These are phyloP conservation scores for Theobroma cacao DNA, from an alignment of 345 rosid genomes.

Conservation along the genomic window DNA sequence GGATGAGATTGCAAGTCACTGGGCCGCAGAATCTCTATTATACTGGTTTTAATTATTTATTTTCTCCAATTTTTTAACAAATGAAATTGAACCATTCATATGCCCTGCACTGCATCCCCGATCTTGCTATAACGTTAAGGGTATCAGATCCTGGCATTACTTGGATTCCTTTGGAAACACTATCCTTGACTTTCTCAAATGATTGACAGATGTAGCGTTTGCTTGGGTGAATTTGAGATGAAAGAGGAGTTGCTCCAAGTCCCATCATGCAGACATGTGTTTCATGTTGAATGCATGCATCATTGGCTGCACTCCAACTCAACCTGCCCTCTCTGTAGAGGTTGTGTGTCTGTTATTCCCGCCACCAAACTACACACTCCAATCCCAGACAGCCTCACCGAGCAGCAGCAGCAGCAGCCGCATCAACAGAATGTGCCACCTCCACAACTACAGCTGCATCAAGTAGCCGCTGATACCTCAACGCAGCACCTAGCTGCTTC, in stretches of 20 bases:
- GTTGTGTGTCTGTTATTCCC: slow-evolving; percentile 38
- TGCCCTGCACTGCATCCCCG: too few relatives aligned
- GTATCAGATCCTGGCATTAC: too few relatives aligned
- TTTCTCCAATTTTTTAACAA: too few relatives aligned
- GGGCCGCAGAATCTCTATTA: too few relatives aligned
- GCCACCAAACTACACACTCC: slow-evolving; percentile 19
- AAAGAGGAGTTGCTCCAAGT: slow-evolving; percentile 81
- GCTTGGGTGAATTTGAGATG: slow-evolving; percentile 88
- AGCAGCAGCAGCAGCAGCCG: too few relatives aligned
- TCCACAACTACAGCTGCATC: not conserved
- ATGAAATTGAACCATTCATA: too few relatives aligned
- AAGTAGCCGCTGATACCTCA: too few relatives aligned
- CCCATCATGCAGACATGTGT: slow-evolving; percentile 85
- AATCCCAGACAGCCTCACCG: not conserved
- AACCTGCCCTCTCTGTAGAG: slow-evolving; percentile 92
- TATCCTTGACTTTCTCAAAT: too few relatives aligned
- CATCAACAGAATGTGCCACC: not conserved
- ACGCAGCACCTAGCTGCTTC: not conserved
- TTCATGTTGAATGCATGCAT: slow-evolving; percentile 80
- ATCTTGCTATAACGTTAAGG: too few relatives aligned
- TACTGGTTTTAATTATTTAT: too few relatives aligned
- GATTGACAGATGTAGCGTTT: slow-evolving; percentile 74
- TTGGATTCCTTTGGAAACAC: too few relatives aligned
- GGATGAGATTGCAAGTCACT: too few relatives aligned
- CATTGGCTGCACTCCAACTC: slow-evolving; percentile 82